Evolutionary conservation across 768 basidiomycete species (phyloP), one percentile per base, ranked within the genome.

Genomic region (Tulasnella sp.): DNA sequence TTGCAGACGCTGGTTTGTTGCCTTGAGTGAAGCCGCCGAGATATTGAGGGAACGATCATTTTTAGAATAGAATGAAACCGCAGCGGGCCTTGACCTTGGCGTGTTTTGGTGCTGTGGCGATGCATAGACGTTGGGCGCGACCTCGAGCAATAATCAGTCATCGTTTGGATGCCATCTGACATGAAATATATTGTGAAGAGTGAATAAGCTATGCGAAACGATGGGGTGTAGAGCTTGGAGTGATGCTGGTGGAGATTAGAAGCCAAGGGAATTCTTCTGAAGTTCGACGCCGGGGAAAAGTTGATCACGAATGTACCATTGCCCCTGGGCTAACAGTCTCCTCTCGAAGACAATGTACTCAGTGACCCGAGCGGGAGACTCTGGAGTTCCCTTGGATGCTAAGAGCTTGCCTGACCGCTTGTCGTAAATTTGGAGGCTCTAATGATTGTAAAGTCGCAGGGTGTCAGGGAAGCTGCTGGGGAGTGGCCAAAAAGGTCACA

Each of bases 331-430:
- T 34, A 41, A 16, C 36, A 72, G 32, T 36, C 71, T 52, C 39
- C 44, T 67, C 73, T 74, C 73, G 19, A 74, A 73, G n/a, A 74
- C 71, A 3, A 72, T 66, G 39, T 72, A 73, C 37, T 74, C 73
- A 6, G 41, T 66, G 4, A 74, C 72, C 26, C 41, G 68, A 37
- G 39, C 47, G 5, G 71, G 72, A 4, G n/a, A 11, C 26, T 72
- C 67, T 32, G 52, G 52, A 16, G 59, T 73, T n/a, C 72, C 73
- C 17, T 37, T 67, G 19, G 35, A 29, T 2, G 36, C 34, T n/a
- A 63, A 42, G 3, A 73, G 40, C 17, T 65, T 62, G n/a, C 63
- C 63, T 17, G 71, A 26, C 62, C 44, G 37, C 32, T 72, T 72
- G 71, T 74, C 72, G 65, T 73, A 73, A 17, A 74, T 67, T 19